Conservation (phyloP, 169 alveolate genomes). For the Cystoisospora suis region DNA sequence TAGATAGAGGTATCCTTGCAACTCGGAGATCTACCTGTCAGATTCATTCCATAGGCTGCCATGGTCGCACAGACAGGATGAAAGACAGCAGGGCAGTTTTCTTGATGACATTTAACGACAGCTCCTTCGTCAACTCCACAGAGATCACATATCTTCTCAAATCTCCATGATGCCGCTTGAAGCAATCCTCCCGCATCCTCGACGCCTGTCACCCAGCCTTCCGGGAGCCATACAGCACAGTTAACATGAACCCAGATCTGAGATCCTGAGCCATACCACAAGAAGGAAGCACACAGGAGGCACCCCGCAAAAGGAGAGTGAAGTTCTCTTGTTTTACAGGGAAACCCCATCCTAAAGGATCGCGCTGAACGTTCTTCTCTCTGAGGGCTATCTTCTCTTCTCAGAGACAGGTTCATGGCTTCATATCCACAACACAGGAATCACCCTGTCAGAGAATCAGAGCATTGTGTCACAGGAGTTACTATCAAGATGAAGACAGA, state of each 20-base stretch:
- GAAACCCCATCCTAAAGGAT: too few species aligned
- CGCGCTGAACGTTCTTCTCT: too few species aligned
- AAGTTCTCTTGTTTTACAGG: too few species aligned
- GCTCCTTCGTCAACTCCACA: not conserved
- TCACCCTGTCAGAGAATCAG: too few species aligned
- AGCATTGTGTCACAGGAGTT: too few species aligned
- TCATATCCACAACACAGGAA: too few species aligned
- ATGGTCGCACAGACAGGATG: constrained; percentile 29
- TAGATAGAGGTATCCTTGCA: not conserved
- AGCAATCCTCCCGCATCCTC: not conserved
- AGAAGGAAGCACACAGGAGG: too few species aligned
- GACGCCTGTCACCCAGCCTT: constrained; percentile 6
- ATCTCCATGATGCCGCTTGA: not conserved
- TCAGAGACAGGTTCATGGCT: too few species aligned
- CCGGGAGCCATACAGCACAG: constrained; percentile 43
- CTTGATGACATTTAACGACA: not conserved
- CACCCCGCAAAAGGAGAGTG: too few species aligned
- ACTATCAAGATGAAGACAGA: too few species aligned
- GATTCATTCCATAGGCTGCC: constrained; percentile 43
- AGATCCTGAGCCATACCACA: not conserved
- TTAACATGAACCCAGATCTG: constrained; percentile 14
- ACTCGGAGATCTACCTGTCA: constrained; percentile 23
- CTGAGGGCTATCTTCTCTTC: too few species aligned
- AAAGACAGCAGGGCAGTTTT: constrained; percentile 1
- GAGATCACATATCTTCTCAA: not conserved